Conservation (phyloP, 2,329 filamentous ascomycete species). For the Metarhizium sp. region DNA sequence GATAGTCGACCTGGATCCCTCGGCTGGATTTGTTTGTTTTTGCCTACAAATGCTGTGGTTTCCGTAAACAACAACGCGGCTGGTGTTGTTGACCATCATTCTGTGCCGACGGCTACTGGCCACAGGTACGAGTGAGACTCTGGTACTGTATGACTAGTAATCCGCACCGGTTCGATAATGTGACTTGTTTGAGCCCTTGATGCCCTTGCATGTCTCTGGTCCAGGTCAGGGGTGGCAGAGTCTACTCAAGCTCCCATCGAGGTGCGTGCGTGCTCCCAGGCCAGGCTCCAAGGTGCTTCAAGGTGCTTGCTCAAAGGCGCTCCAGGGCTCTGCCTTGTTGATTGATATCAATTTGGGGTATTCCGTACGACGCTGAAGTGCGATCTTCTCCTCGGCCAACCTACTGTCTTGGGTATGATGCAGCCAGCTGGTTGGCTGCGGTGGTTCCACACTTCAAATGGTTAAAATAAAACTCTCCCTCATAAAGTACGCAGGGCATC, state of each 20-base stretch:
- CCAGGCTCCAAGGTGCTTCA: too few relatives aligned
- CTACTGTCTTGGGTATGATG: background rate
- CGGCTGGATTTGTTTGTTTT: background rate
- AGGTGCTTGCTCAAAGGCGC: background rate
- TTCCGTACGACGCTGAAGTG: background rate
- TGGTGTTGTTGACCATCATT: too few relatives aligned
- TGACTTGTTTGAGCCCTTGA: slow-evolving; percentile 3
- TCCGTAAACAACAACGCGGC: background rate
- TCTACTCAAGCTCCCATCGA: background rate
- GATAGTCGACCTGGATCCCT: background rate
- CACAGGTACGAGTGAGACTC: background rate
- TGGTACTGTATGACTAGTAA: background rate
- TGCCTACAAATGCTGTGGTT: background rate
- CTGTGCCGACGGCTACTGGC: too few relatives aligned
- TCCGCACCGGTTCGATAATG: background rate
- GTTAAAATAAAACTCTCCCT: too few relatives aligned
- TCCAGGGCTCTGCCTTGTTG: too few relatives aligned
- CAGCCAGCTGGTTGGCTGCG: background rate
- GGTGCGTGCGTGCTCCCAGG: too few relatives aligned
- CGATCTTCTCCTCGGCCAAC: background rate
- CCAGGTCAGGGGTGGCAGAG: slow-evolving; percentile 5
- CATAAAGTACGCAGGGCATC: too few relatives aligned
- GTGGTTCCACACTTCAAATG: too few relatives aligned
- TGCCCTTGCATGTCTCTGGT: slow-evolving; percentile 12
- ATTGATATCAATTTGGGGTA: too few relatives aligned